phyloP scores from a whole-genome alignment of 768 basidiomycete species.

The Cubamyces lactineus region DNA sequence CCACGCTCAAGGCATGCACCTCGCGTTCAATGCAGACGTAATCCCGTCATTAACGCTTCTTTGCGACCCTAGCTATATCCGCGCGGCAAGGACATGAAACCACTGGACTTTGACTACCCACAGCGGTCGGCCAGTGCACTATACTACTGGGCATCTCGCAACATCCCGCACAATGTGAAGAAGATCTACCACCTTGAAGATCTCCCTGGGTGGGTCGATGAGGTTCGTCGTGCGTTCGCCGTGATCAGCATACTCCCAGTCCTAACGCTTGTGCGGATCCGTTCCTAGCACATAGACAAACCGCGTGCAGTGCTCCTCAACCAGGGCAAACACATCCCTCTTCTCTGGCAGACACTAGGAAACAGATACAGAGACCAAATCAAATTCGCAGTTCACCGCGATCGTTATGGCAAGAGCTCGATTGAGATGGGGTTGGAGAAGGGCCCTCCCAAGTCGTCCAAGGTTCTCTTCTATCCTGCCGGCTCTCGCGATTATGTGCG shows the following conservation, averaged over 20 bases:
- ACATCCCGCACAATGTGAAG: conserved; percentile 73
- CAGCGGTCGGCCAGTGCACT: conserved; percentile 75
- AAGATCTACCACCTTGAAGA: conserved; percentile 59
- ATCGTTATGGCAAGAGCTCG: conserved; percentile 64
- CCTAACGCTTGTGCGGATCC: not conserved
- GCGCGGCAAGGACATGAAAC: conserved; percentile 62
- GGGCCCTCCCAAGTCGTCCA: conserved; percentile 54
- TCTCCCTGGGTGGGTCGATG: conserved; percentile 68
- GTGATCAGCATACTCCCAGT: not conserved
- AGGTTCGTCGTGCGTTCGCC: conserved; percentile 48
- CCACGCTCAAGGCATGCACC: conserved; percentile 74
- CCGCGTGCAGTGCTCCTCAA: conserved; percentile 70
- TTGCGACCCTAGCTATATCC: conserved; percentile 67
- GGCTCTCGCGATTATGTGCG: conserved; percentile 58
- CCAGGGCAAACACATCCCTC: conserved; percentile 74
- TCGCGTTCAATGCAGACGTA: not conserved
- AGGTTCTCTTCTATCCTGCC: conserved; percentile 71
- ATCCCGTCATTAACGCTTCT: not conserved
- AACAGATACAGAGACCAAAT: conserved; percentile 71
- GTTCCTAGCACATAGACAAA: conserved; percentile 41
- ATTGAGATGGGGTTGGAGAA: conserved; percentile 60
- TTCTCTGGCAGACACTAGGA: conserved; percentile 79
- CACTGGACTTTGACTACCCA: conserved; percentile 65
- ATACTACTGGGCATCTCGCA: conserved; percentile 73
- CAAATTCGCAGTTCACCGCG: conserved; percentile 63